These are phyloP conservation scores for Solanum chaucha DNA, from an alignment of 257 asterid species.

Conservation along the genomic window DNA sequence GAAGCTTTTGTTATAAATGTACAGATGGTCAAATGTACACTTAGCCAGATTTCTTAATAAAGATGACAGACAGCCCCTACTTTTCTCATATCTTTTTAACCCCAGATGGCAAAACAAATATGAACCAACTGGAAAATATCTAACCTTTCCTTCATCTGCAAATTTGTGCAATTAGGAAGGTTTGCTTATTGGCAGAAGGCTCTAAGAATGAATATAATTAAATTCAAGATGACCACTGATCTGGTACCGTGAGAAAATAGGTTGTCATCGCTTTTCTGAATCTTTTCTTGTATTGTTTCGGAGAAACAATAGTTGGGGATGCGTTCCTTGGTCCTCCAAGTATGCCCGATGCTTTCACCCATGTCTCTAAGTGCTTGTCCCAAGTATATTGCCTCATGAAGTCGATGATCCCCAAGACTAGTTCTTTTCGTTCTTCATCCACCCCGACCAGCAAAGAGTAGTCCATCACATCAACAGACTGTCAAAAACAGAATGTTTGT, in stretches of 20 bases:
- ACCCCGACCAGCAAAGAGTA: slow-evolving; percentile 91
- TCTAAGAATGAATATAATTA: not conserved
- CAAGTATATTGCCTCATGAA: slow-evolving; percentile 96
- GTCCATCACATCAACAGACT: slow-evolving; percentile 96
- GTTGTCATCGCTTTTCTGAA: slow-evolving; percentile 95
- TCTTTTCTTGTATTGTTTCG: slow-evolving; percentile 84
- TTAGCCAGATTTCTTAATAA: not conserved
- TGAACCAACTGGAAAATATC: not conserved
- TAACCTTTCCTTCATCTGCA: slow-evolving; percentile 1
- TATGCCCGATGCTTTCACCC: slow-evolving; percentile 90
- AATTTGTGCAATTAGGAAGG: slow-evolving; percentile 1
- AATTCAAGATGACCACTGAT: slow-evolving; percentile 64
- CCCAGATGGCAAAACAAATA: not conserved
- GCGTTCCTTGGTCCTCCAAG: slow-evolving; percentile 87
- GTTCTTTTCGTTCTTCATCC: slow-evolving; percentile 78
- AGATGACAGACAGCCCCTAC: not conserved
- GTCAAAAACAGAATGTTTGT: not conserved
- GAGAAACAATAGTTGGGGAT: slow-evolving; percentile 92
- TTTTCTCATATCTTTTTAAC: not conserved
- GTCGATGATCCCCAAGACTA: slow-evolving; percentile 83
- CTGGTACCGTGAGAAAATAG: slow-evolving; percentile 84
- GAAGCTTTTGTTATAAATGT: not conserved
- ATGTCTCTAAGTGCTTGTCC: slow-evolving; percentile 98
- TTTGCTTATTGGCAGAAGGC: slow-evolving; percentile 5
- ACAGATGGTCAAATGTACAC: slow-evolving; percentile 2